These are phyloP conservation scores for Hippophae tibetana DNA, from an alignment of 306 rosid genomes.

Conservation along the genomic window DNA sequence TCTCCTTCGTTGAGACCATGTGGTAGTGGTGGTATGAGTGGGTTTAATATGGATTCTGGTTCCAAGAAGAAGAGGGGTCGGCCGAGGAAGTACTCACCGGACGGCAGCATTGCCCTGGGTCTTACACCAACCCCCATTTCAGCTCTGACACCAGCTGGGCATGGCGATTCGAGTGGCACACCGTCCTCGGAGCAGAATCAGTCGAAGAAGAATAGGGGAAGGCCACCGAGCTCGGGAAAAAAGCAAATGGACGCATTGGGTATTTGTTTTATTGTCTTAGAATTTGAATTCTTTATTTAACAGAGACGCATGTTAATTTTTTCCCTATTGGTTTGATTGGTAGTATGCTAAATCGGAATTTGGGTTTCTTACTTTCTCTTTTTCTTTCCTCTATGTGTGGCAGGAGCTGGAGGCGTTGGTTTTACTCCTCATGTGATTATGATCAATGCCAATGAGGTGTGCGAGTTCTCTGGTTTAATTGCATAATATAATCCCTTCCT, in stretches of 20 bases:
- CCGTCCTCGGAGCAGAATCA: conserved; percentile 41
- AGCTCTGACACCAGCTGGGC: conserved; percentile 29
- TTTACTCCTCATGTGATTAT: conserved; percentile 63
- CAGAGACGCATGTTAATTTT: no score
- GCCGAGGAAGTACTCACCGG: conserved; percentile 66
- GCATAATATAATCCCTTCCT: no score
- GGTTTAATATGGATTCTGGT: conserved; percentile 36
- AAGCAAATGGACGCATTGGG: conserved; percentile 59
- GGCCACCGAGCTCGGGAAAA: conserved; percentile 75
- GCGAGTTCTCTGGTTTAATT: neutral
- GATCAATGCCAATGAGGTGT: conserved; percentile 71
- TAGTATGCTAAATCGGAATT: no score
- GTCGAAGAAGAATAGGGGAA: conserved; percentile 56
- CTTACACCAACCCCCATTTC: conserved; percentile 38
- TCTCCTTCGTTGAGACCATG: conserved; percentile 34
- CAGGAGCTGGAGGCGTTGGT: conserved; percentile 53
- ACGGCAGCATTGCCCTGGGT: conserved; percentile 65
- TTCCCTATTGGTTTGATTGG: no score
- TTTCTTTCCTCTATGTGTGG: neutral
- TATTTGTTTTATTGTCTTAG: conserved; percentile 8
- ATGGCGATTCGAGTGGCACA: conserved; percentile 40
- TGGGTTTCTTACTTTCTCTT: no score
- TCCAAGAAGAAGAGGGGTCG: conserved; percentile 84
- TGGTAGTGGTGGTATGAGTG: conserved; percentile 23
- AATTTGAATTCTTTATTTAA: neutral